Percentiles rank a stretch among this genome's conserved stretches.
Evolutionary conservation across 2,329 filamentous ascomycete species (phyloP).

Genomic region (Hortaea sp.): DNA sequence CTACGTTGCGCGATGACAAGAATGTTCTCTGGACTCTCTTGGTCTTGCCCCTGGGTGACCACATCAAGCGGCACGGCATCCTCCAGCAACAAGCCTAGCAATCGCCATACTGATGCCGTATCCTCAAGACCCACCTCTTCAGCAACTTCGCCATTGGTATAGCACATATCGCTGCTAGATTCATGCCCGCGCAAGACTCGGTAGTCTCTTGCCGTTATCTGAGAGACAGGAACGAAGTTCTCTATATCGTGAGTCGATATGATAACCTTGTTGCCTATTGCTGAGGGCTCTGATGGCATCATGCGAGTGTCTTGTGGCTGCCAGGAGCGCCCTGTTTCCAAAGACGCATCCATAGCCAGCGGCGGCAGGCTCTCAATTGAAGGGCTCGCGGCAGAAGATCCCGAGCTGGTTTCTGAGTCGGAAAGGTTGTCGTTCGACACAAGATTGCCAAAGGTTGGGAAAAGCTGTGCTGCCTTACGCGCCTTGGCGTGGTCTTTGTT

Average conservation of each 20-base stretch:
- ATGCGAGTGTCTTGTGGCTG: no score
- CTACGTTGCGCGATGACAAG: conserved; percentile 1
- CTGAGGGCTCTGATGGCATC: no score
- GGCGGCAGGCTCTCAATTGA: not conserved
- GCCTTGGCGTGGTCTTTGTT: not conserved
- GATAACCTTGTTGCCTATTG: conserved; percentile 39
- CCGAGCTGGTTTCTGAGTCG: conserved; percentile 3
- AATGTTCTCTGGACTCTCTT: not conserved
- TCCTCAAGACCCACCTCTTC: conserved; percentile 60
- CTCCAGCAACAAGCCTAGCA: conserved; percentile 66
- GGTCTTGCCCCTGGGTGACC: not conserved
- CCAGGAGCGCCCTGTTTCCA: no score
- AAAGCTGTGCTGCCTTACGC: conserved; percentile 23
- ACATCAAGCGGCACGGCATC: conserved; percentile 56
- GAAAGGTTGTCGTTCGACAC: conserved; percentile 5
- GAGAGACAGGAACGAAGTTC: no score
- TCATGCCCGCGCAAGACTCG: conserved; percentile 67
- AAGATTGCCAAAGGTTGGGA: conserved; percentile 22
- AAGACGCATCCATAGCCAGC: conserved; percentile 39
- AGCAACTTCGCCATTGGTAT: conserved; percentile 72
- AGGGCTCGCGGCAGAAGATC: not conserved
- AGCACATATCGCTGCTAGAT: conserved; percentile 56
- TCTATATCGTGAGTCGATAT: conserved; percentile 61
- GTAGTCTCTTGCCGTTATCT: conserved; percentile 56
- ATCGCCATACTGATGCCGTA: conserved; percentile 72